phyloP scores from a whole-genome alignment of 192 early-diverging fungal species.

The Pilobolus umbonatus region DNA sequence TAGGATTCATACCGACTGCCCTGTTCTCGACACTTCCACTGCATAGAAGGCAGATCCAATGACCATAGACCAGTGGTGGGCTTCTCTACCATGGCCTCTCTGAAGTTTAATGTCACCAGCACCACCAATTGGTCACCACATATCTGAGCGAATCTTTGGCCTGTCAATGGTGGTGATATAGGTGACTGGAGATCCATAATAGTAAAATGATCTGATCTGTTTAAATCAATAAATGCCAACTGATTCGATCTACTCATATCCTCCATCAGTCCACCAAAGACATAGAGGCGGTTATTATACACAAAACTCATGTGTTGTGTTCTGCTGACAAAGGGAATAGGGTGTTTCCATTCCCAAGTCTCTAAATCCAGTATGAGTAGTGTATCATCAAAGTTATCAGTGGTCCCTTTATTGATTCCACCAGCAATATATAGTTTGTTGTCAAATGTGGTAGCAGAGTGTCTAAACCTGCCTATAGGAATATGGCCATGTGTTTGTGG shows the following conservation, averaged over 20 bases:
- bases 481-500: conserved; percentile 44
- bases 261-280: conserved; percentile 55
- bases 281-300: conserved; percentile 48
- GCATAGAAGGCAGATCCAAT: conserved; percentile 49
- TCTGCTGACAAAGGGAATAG: conserved; percentile 48
- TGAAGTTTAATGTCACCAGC: conserved; percentile 22
- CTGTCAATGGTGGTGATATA: conserved; percentile 46
- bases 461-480: conserved; percentile 50
- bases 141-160: conserved; percentile 59
- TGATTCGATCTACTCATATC: conserved; percentile 52
- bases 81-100: neutral
- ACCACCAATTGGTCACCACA: conserved; percentile 57
- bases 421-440: conserved; percentile 64
- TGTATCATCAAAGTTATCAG: conserved; percentile 27
- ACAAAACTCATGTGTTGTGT: conserved; percentile 54
- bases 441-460: conserved; percentile 56
- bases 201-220: conserved; percentile 30
- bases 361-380: conserved; percentile 47
- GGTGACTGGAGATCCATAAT: conserved; percentile 44
- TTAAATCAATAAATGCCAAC: conserved; percentile 53
- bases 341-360: conserved; percentile 53
- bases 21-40: conserved; percentile 46
- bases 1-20: conserved; percentile 26
- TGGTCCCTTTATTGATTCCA: conserved; percentile 23
- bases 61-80: conserved; percentile 51